Evolutionary conservation across 352 stramenopile genomes (phyloP).

Genomic region (Phytophthora syringae): DNA sequence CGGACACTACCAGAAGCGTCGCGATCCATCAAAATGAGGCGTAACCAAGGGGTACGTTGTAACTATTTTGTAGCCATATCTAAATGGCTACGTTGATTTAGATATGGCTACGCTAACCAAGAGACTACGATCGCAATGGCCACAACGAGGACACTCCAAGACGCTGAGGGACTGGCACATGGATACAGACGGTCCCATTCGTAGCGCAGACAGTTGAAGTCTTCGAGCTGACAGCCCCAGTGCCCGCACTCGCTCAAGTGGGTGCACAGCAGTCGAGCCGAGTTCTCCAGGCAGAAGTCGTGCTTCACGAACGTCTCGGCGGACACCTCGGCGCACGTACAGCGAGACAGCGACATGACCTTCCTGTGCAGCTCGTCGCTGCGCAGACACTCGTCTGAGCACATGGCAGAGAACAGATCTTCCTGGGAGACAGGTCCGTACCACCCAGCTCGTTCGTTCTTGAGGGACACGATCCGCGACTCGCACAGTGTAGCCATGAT

Average conservation of each 20-base stretch:
- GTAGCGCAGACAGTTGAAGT: conserved; percentile 93
- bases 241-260: conserved; percentile 88
- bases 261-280: conserved; percentile 81
- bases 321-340: conserved; percentile 84
- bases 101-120: conserved; percentile 33
- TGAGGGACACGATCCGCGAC: conserved; percentile 78
- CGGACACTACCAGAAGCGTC: conserved; percentile 9
- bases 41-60: conserved; percentile 20
- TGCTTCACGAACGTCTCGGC: conserved; percentile 63
- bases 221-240: conserved; percentile 86
- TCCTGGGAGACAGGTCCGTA: conserved; percentile 70
- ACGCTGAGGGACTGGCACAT: conserved; percentile 35
- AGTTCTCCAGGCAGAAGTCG: conserved; percentile 88
- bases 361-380: conserved; percentile 83
- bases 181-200: conserved; percentile 85
- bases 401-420: conserved; percentile 84
- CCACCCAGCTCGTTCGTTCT: conserved; percentile 56
- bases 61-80: conserved; percentile 20
- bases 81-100: conserved; percentile 1
- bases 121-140: conserved; percentile 24
- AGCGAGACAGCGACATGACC: conserved; percentile 78
- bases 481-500: conserved; percentile 78
- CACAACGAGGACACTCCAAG: conserved; percentile 11
- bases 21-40: conserved; percentile 14
- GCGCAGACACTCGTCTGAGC: conserved; percentile 80